A percentile compares a stretch with the other conserved stretches of the same genome.
Evolutionary conservation across 768 basidiomycete genomes (phyloP).

Genomic region (Cubamyces lactineus): DNA sequence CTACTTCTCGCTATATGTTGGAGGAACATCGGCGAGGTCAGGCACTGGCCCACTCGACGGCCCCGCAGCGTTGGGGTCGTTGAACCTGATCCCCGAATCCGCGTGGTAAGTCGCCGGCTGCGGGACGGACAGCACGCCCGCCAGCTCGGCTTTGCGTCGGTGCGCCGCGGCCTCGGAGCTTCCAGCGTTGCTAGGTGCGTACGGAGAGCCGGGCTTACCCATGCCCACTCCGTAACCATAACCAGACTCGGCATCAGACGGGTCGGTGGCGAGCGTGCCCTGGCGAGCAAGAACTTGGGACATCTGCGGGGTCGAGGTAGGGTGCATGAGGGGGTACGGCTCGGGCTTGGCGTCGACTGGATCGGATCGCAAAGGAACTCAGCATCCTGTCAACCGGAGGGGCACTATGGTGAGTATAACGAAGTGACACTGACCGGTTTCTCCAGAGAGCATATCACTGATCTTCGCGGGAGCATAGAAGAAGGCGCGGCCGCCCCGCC

Average conservation of each 20-base stretch:
- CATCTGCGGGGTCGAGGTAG: background rate
- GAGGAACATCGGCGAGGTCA: background rate
- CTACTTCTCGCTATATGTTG: conserved; percentile 3
- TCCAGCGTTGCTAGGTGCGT: conserved; percentile 31
- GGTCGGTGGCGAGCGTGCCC: background rate
- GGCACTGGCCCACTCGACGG: background rate
- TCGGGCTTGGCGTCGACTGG: conserved; percentile 6
- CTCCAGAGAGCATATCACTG: conserved; percentile 8
- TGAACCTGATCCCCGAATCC: conserved; percentile 8
- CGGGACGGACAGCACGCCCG: conserved; percentile 6
- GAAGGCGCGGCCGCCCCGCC: conserved; percentile 10
- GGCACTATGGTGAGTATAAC: background rate
- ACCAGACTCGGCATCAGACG: background rate
- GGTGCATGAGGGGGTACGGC: background rate
- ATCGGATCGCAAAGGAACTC: background rate
- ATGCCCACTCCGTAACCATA: conserved; percentile 8
- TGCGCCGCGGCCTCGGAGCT: background rate
- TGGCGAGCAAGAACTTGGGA: background rate
- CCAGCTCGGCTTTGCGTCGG: conserved; percentile 4
- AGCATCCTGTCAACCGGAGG: background rate
- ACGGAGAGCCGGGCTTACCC: background rate
- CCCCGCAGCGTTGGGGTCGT: background rate
- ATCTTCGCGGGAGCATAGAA: conserved; percentile 14
- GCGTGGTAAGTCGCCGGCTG: conserved; percentile 1
- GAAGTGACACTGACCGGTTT: background rate